Base-by-base conservation (phyloP, 2,329 filamentous ascomycete genomes). In the Arthrobotrys iridis region DNA sequence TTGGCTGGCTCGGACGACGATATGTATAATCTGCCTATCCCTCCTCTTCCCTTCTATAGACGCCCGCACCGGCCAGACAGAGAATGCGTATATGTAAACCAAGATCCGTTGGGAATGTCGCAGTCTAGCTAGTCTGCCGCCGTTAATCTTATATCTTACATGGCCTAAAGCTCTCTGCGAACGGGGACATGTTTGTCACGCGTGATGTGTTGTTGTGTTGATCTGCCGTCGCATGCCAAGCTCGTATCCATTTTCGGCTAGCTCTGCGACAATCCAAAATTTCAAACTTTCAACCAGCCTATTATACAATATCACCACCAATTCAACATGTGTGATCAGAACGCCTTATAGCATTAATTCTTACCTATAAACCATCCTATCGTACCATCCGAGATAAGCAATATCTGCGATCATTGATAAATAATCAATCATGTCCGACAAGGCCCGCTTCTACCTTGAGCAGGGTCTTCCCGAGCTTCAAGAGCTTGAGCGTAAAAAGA, bases 401-500 rank as follows among this genome's bases (percentile, higher is more conserved):
- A 1, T 22, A 5, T 35, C 20, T 48, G 28, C 35, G 57, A 62
- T 22, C 1, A 24, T 26, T 18, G 11, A n/a, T 43, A 37, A 1
- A 8, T 55, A 52, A 46, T 13, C 24, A 60, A 60, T 89, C 43
- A 90, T 95, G 71, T 90, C 91, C 77, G 95, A 98, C 81, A 98
- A 97, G 83, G 95, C 94, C 66, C 92, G 94, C 71, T 98, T 94
- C 83, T 97, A 92, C 83, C 87, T 98, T 77, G 95, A 99, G 84
- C 91, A 94, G 79, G 91, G 91, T 1, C 92, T 97, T 45, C 93
- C 93, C 13, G 93, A 98, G 82, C 87, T 99, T 68, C 92, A 93
- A 77, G 93, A 97, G 80, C 96, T 93, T 82, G 91, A 96, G 83
- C 88, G 92, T 78, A 97, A 97, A 82, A 90, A 92, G 79, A 91